Conservation (phyloP, 2,329 filamentous ascomycete genomes). For the Orbilia quercus region DNA sequence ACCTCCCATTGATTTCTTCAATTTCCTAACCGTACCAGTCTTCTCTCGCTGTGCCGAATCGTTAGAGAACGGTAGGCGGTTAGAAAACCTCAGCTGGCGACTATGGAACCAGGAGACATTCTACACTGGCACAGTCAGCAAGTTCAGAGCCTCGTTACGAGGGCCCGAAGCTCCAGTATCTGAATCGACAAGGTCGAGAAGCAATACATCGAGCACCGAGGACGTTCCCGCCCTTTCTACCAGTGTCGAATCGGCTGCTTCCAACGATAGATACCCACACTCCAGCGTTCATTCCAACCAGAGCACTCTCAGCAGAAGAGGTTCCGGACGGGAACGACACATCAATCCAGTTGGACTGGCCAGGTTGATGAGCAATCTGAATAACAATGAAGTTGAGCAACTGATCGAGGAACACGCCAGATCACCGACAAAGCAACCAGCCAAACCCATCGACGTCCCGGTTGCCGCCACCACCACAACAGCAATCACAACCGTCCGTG, state of each 20-base stretch:
- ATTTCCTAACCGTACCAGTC: slow-evolving; percentile 68
- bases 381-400: slow-evolving; percentile 54
- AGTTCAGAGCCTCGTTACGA: slow-evolving; percentile 41
- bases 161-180: slow-evolving; percentile 18
- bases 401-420: slow-evolving; percentile 52
- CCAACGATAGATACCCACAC: slow-evolving; percentile 70
- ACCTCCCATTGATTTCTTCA: slow-evolving; percentile 1
- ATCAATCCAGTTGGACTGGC: slow-evolving; percentile 92
- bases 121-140: slow-evolving; percentile 65
- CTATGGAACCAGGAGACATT: slow-evolving; percentile 94
- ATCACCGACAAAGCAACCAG: slow-evolving; percentile 56
- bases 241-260: slow-evolving; percentile 77
- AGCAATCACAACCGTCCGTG: slow-evolving; percentile 12
- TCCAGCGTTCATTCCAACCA: slow-evolving; percentile 68
- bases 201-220: slow-evolving; percentile 65
- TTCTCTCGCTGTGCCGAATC: slow-evolving; percentile 95
- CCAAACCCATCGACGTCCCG: slow-evolving; percentile 63
- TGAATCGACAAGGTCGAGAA: slow-evolving; percentile 54
- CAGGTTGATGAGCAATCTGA: slow-evolving; percentile 72
- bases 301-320: slow-evolving; percentile 72
- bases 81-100: slow-evolving; percentile 96
- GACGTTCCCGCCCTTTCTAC: slow-evolving; percentile 79
- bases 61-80: slow-evolving; percentile 87
- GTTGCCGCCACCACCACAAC: slow-evolving; percentile 28
- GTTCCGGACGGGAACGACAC: slow-evolving; percentile 75